Conservation (phyloP, 139 green algal species). For the Tetratostichococcus sp. region DNA sequence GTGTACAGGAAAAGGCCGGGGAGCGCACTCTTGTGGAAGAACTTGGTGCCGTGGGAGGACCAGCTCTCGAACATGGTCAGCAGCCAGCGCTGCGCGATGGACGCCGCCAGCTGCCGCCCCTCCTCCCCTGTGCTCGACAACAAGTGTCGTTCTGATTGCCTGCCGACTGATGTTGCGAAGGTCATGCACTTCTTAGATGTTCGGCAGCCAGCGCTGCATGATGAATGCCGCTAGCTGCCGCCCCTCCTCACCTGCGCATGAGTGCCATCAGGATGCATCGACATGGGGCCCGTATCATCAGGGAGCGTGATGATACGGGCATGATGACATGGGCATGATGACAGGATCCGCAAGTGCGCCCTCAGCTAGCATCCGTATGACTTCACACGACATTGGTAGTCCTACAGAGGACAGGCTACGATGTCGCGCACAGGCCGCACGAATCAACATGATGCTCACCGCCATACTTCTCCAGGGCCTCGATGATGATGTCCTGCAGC, state of each 20-base stretch:
- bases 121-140: slow-evolving; percentile 5
- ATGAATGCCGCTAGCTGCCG: no score
- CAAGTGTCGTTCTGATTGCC: neutral
- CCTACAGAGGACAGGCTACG: no score
- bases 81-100: slow-evolving; percentile 51
- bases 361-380: neutral
- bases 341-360: neutral
- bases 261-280: no score
- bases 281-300: neutral
- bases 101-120: slow-evolving; percentile 26
- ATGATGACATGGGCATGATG: no score
- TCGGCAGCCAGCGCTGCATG: neutral
- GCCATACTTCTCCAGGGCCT: slow-evolving; percentile 22
- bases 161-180: no score
- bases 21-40: slow-evolving; percentile 1
- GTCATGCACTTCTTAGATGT: neutral
- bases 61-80: slow-evolving; percentile 21
- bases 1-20: no score
- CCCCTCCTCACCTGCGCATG: no score
- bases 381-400: no score
- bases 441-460: neutral
- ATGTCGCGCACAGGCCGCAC: no score
- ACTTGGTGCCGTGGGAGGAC: slow-evolving; percentile 5
- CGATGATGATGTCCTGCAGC: slow-evolving; percentile 73
- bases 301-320: no score